Evolutionary conservation across 2,329 filamentous ascomycete genomes (phyloP), one percentile per base, ranked within the genome.

Genomic region (Colletotrichum siamense): DNA sequence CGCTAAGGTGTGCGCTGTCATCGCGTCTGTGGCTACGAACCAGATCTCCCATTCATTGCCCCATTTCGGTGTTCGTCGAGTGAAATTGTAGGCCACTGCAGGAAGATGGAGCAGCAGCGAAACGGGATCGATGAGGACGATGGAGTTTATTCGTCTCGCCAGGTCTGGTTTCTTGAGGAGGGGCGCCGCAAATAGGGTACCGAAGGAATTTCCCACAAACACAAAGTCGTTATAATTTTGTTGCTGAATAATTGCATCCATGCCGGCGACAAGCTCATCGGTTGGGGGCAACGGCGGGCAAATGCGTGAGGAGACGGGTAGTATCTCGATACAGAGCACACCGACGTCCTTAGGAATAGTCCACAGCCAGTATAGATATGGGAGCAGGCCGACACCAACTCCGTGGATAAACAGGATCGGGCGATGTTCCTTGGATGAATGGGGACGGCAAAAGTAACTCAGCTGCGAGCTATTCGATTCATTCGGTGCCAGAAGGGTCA

Each of bases 21-120:
- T 92, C 34, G 92, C 91, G 78, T 95, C 94, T 69, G 89, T 92
- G 15, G 92, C 94, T 81, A 94, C 94, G 79, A 94, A 95, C 87
- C 91, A 93, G 15, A 95, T 85, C 81, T 93, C 90, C 86, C 91
- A 92, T 82, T 95, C 92, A 78, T 94, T 94, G 24, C 93, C 92
- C 77, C 75, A 85, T 81, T 78, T 84, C 3, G 91, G 91, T 69
- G 78, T 81, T 26, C 90, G 85, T 76, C 88, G 85, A 10, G 91
- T 92, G 81, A 95, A 95, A 83, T 95, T 95, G 86, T 92, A 95
- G 8, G 93, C 92, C 28, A 95, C 92, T 76, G 93, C 88, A 3
- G 93, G 93, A 36, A 94, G 87, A 81, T 95, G 93, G 44, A 95
- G 87, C 71, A 94, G 84, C 66, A 95, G 88, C n/a, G 89, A 91